phyloP scores from a whole-genome alignment of 768 basidiomycete species.

The Pisolithus marmoratus region DNA sequence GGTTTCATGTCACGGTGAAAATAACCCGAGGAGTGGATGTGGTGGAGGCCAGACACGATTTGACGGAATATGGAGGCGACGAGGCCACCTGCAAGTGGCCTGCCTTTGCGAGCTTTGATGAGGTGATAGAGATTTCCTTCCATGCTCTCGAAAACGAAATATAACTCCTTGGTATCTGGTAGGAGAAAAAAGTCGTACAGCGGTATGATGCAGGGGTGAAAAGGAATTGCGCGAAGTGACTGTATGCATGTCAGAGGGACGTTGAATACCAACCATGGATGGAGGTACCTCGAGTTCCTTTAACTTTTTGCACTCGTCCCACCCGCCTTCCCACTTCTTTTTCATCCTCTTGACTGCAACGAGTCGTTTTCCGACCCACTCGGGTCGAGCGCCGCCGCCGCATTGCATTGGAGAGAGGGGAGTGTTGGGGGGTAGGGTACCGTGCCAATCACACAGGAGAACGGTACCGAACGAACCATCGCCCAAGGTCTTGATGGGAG shows the following conservation, averaged over 20 bases:
- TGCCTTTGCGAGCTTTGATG: constrained; percentile 93
- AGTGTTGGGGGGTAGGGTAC: constrained; percentile 85
- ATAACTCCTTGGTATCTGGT: constrained; percentile 93
- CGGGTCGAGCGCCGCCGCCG: constrained; percentile 84
- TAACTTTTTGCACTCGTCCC: constrained; percentile 93
- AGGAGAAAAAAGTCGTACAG: constrained; percentile 98
- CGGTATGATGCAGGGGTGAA: constrained; percentile 96
- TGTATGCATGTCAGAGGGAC: constrained; percentile 29
- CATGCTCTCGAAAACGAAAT: constrained; percentile 99
- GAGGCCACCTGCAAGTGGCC: constrained; percentile 93
- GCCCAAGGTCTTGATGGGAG: constrained; percentile 92
- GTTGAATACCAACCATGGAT: constrained; percentile 8
- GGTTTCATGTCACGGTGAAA: constrained; percentile 99
- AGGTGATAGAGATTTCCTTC: constrained; percentile 99
- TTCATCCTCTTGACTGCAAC: constrained; percentile 99
- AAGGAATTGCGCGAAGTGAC: constrained; percentile 92
- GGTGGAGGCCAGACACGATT: constrained; percentile 83
- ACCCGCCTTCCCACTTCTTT: constrained; percentile 95
- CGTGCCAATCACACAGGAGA: constrained; percentile 99
- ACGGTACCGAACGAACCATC: constrained; percentile 99
- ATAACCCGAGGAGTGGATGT: constrained; percentile 89
- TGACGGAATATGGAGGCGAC: constrained; percentile 93
- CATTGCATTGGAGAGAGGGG: constrained; percentile 94
- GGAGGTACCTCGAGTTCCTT: constrained; percentile 87
- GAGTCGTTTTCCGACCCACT: constrained; percentile 90